phyloP scores from a whole-genome alignment of 257 asterid species.

The Solanum piurae region DNA sequence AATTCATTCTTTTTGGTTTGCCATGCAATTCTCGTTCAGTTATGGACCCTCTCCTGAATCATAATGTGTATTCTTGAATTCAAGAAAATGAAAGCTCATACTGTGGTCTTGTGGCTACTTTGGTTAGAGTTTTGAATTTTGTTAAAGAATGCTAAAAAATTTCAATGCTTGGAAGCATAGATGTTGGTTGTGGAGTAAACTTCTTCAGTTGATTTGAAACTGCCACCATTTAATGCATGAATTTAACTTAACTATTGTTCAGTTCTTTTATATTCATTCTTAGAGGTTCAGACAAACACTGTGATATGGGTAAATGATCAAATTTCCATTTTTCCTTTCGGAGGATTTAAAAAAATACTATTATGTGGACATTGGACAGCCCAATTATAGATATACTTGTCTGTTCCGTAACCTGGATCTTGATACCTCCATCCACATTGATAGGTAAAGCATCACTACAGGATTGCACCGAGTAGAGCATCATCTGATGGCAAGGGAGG shows the following conservation, averaged over 20 bases:
- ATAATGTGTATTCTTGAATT: background rate
- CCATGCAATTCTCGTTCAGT: background rate
- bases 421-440: background rate
- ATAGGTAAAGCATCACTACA: slow-evolving; percentile 82
- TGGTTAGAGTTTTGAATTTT: background rate
- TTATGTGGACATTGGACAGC: background rate
- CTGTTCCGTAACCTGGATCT: background rate
- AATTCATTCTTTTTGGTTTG: background rate
- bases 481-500: slow-evolving; percentile 19
- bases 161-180: background rate
- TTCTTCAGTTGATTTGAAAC: background rate
- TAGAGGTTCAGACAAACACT: background rate
- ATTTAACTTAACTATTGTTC: background rate
- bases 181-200: background rate
- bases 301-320: background rate
- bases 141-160: background rate
- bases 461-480: slow-evolving; percentile 57
- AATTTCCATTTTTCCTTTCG: background rate
- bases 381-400: background rate
- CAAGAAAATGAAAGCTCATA: background rate
- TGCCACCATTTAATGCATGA: background rate
- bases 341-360: background rate
- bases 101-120: background rate
- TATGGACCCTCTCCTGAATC: background rate
- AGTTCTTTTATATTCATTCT: background rate